Evolutionary conservation across 1,284 basidiomycete species (phyloP).

Genomic region (Termitomyces sp.): DNA sequence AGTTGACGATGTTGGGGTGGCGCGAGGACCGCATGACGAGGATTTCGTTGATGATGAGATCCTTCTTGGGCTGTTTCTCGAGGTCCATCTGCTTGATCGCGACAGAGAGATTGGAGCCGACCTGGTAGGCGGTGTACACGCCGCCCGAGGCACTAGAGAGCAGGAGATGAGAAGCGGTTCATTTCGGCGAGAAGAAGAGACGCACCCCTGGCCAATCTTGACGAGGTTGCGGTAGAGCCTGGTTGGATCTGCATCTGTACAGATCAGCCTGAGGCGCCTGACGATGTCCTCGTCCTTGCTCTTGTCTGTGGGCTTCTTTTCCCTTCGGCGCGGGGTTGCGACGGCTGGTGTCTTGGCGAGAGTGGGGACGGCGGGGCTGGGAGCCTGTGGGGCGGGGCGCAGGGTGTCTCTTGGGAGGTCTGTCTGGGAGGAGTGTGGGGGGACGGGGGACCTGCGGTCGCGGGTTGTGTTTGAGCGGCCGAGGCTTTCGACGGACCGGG

Average conservation of each 20-base stretch:
- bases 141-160: slow-evolving; percentile 83
- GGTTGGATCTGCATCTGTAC: slow-evolving; percentile 96
- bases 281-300: slow-evolving; percentile 89
- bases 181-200: slow-evolving; percentile 13
- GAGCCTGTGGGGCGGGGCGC: slow-evolving; percentile 35
- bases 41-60: slow-evolving; percentile 99
- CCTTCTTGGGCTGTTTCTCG: slow-evolving; percentile 99
- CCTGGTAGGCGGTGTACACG: slow-evolving; percentile 97
- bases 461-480: slow-evolving; percentile 64
- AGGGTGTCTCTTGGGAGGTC: slow-evolving; percentile 38
- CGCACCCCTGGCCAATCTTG: slow-evolving; percentile 97
- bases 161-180: background rate
- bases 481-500: slow-evolving; percentile 46
- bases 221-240: slow-evolving; percentile 87
- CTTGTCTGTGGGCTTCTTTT: slow-evolving; percentile 77
- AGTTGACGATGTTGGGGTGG: slow-evolving; percentile 99
- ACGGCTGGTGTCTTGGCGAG: slow-evolving; percentile 62
- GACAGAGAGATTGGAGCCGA: slow-evolving; percentile 88
- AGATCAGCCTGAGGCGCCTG: slow-evolving; percentile 87
- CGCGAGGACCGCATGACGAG: slow-evolving; percentile 96
- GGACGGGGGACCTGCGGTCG: slow-evolving; percentile 42
- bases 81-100: slow-evolving; percentile 99
- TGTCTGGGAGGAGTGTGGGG: slow-evolving; percentile 49
- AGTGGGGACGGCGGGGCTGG: slow-evolving; percentile 51
- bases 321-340: slow-evolving; percentile 77